Base-by-base conservation (phyloP, 805 yeast species). In the Teunomyces cretensis region DNA sequence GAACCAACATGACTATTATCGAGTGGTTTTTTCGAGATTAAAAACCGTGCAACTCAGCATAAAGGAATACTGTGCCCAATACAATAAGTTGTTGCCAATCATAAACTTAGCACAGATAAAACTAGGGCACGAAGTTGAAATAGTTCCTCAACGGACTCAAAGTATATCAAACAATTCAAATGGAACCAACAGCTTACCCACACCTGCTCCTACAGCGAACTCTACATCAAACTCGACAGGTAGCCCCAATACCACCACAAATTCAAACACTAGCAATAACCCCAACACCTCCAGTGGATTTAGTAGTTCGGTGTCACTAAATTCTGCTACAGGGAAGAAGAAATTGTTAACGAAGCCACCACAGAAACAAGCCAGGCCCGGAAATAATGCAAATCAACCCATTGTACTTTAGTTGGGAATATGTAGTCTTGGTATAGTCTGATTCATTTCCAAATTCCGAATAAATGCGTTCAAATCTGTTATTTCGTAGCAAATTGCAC, bases 51-150 rank as follows among this genome's bases (percentile, higher is more conserved):
- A 70, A 48, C 52, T 45, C 11, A 63, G 67, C 43, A 73, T 78
- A 36, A 67, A 67, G 26, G 68, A 66, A 3, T 78, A 77, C 47
- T 68, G 74, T 48, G 60, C 53, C 5, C 65, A 73, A 42, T 79
- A 76, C 55, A 74, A 68, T 41, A 62, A 72, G 45, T 58, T 79
- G 13, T 58, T 76, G 2, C 83, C 84, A 3, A 67, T 79, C 33
- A 74, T 79, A 35, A 67, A 78, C 49, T 67, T 75, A 48, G 68
- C 81, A 1, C 81, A 78, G 54, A 68, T 74, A 27, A 75, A 74
- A 47, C 60, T 72, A 40, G 82, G 82, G 0, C 68, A 75, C 45
- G 78, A 73, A 33, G 80, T 75, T 2, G 81, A 76, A 50, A 71
- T 65, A 9, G 59, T 64, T n/a, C 65, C 72, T n/a, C 60, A 55